phyloP scores from a whole-genome alignment of 1,284 basidiomycete species.

The Ganoderma sinense region DNA sequence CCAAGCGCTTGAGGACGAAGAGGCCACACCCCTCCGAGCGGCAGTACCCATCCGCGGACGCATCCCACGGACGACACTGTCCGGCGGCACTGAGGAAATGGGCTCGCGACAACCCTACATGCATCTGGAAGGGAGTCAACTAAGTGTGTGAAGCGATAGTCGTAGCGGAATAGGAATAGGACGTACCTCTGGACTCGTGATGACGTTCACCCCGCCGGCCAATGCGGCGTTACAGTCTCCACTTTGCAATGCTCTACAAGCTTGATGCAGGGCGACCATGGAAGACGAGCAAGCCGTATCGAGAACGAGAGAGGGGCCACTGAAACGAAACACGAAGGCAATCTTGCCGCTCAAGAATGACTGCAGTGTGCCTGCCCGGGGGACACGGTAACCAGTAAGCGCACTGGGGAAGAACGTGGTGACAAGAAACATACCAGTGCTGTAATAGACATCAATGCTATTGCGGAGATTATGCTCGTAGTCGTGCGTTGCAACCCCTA shows the following conservation, averaged over 20 bases:
- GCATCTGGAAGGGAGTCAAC: slow-evolving; percentile 57
- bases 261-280: slow-evolving; percentile 70
- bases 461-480: slow-evolving; percentile 70
- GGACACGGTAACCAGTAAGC: neutral
- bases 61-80: slow-evolving; percentile 76
- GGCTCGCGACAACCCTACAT: slow-evolving; percentile 69
- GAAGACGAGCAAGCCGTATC: slow-evolving; percentile 81
- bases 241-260: slow-evolving; percentile 65
- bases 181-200: slow-evolving; percentile 75
- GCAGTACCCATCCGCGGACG: slow-evolving; percentile 75
- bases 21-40: slow-evolving; percentile 76
- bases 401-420: slow-evolving; percentile 46
- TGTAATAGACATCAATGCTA: slow-evolving; percentile 74
- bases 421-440: slow-evolving; percentile 59
- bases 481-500: slow-evolving; percentile 74
- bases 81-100: slow-evolving; percentile 74
- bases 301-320: slow-evolving; percentile 73
- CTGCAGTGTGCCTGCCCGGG: slow-evolving; percentile 62
- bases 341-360: slow-evolving; percentile 77
- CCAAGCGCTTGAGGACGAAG: slow-evolving; percentile 75
- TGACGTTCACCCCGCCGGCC: slow-evolving; percentile 77
- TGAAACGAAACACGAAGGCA: slow-evolving; percentile 70
- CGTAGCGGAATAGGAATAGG: neutral
- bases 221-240: slow-evolving; percentile 72
- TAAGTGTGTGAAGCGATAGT: neutral